Evolutionary conservation across 441 rosid species (phyloP), one percentile per base, ranked within the genome.

Genomic region (Erodium trifolium): DNA sequence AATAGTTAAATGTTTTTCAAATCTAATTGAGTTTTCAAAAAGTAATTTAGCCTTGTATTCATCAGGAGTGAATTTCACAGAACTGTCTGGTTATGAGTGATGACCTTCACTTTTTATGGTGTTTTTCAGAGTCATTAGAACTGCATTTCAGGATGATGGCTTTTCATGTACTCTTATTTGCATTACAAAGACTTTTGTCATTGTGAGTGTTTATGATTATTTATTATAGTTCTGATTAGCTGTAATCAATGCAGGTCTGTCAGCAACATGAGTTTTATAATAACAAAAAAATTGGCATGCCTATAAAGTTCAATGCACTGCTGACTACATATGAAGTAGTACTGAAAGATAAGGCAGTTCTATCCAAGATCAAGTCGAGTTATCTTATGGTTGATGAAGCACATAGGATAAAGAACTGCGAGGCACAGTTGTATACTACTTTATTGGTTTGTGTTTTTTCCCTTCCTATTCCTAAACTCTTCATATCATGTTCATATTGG

Each of bases 321-420:
- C 78, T 96, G 88, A 93, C 98, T 49, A 96, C 99, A 5, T 96
- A 96, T 79, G 99, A 96, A 84, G 99, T 96, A 66, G 94, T 96
- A 73, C 86, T 96, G 65, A 96, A 96, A 82, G 99, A 96, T 75
- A 96, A 96, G 77, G 93, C 83, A 63, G 88, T 89, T 67, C 90
- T 96, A 69, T 93, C 98, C 67, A 96, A 88, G 89, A 89, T 96
- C 71, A 96, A 83, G 87, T 96, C 98, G 99, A 87, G 79, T 82
- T 96, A 96, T 85, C 72, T 89, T 76, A 96, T 95, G 99, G 99
- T 96, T 77, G 99, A 96, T 84, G 99, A 96, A 83, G 99, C 99
- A 76, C 99, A 96, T 75, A 84, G 99, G 82, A 82, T 96, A 81
- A 96, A 96, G 82, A 96, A 96, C 75, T 88, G 98, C 27, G 99